Percentiles rank a stretch among this genome's conserved stretches.
Evolutionary conservation across 2,329 filamentous ascomycete genomes (phyloP).

Genomic region (Talaromyces atroroseus): DNA sequence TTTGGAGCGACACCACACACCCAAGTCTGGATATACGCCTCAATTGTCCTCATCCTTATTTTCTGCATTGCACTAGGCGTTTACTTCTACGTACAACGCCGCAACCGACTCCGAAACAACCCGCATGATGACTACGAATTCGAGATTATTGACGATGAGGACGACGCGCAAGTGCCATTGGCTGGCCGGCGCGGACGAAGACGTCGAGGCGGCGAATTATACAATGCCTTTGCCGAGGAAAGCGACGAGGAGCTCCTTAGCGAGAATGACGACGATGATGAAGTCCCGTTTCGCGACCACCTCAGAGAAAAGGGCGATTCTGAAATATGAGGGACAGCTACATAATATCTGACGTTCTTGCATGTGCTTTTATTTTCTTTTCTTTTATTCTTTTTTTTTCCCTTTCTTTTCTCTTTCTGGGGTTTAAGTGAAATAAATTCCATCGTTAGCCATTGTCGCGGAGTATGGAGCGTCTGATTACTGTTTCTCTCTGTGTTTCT

Average conservation of each 20-base stretch:
- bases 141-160: slow-evolving; percentile 78
- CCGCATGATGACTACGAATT: slow-evolving; percentile 86
- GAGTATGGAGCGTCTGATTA: slow-evolving; percentile 1
- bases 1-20: slow-evolving; percentile 84
- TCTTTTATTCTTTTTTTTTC: not conserved
- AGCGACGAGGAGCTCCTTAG: slow-evolving; percentile 67
- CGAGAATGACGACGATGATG: slow-evolving; percentile 31
- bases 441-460: slow-evolving; percentile 19
- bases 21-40: slow-evolving; percentile 89
- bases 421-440: not conserved
- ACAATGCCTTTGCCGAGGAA: slow-evolving; percentile 94
- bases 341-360: not conserved
- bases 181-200: slow-evolving; percentile 47
- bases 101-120: slow-evolving; percentile 68
- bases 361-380: not conserved
- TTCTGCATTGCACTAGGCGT: slow-evolving; percentile 78
- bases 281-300: slow-evolving; percentile 29
- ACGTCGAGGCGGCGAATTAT: slow-evolving; percentile 76
- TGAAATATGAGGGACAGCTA: not conserved
- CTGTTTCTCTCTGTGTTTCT: not conserved
- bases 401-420: not conserved
- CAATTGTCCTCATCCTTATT: slow-evolving; percentile 72
- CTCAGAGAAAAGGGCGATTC: slow-evolving; percentile 9
- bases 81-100: slow-evolving; percentile 75
- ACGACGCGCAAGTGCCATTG: slow-evolving; percentile 29